phyloP scores from a whole-genome alignment of 768 basidiomycete genomes.

The Agaricus bisporus region DNA sequence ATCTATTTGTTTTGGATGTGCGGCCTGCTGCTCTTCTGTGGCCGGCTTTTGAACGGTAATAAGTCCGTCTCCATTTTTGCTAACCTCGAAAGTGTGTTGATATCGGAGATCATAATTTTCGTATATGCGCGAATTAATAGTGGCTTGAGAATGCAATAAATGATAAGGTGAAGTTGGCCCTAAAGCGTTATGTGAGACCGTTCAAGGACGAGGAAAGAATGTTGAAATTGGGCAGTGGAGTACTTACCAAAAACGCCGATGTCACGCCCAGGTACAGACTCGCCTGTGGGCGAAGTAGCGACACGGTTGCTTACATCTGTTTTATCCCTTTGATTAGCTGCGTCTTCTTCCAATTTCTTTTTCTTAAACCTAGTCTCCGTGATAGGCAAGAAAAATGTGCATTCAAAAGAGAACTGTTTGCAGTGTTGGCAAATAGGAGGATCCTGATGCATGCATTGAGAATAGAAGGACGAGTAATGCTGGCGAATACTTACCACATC shows the following conservation, averaged over 20 bases:
- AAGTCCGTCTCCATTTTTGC: slow-evolving; percentile 78
- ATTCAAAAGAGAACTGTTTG: slow-evolving; percentile 89
- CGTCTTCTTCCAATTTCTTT: slow-evolving; percentile 77
- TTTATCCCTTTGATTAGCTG: slow-evolving; percentile 24
- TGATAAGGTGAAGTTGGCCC: slow-evolving; percentile 87
- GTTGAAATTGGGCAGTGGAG: slow-evolving; percentile 10
- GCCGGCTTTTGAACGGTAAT: slow-evolving; percentile 72
- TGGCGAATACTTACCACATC: slow-evolving; percentile 37
- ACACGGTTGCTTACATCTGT: slow-evolving; percentile 25
- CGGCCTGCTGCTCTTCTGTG: slow-evolving; percentile 45
- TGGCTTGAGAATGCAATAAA: slow-evolving; percentile 84
- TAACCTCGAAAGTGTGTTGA: slow-evolving; percentile 84
- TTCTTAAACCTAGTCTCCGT: slow-evolving; percentile 99
- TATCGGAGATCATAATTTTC: slow-evolving; percentile 85
- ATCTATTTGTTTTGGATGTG: slow-evolving; percentile 60
- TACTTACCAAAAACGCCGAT: slow-evolving; percentile 58
- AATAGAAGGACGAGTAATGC: neutral
- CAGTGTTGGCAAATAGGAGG: slow-evolving; percentile 90
- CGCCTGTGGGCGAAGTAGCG: slow-evolving; percentile 29
- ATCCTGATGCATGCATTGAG: slow-evolving; percentile 29
- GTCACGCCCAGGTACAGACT: slow-evolving; percentile 44
- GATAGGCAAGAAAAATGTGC: slow-evolving; percentile 97
- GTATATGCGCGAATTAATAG: slow-evolving; percentile 79
- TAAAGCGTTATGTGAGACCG: slow-evolving; percentile 41
- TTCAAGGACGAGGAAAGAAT: slow-evolving; percentile 22